Conservation (phyloP, 495 filamentous ascomycete genomes). For the Chaetomium fimeti region DNA sequence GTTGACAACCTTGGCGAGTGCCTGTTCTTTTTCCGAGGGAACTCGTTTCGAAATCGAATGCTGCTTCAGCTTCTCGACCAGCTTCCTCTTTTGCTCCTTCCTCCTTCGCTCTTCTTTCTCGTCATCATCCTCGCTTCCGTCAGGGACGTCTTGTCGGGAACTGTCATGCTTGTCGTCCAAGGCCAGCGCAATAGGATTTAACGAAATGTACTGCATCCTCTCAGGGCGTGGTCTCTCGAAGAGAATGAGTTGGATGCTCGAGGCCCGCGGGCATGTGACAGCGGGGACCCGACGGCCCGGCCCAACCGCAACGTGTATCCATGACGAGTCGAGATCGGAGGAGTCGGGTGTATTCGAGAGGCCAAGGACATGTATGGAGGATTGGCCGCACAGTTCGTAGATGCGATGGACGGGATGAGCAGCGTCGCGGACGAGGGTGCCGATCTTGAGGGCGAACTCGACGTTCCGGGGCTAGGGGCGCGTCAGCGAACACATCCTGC, state of each 20-base stretch:
- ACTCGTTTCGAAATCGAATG: slow-evolving; percentile 78
- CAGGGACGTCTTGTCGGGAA: slow-evolving; percentile 33
- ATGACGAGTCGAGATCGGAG: slow-evolving; percentile 60
- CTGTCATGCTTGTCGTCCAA: slow-evolving; percentile 68
- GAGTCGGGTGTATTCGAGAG: slow-evolving; percentile 61
- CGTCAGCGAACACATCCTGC: slow-evolving; percentile 14
- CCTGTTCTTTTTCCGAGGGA: slow-evolving; percentile 77
- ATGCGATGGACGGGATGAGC: slow-evolving; percentile 78
- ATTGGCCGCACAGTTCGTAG: slow-evolving; percentile 77
- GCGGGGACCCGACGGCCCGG: slow-evolving; percentile 59
- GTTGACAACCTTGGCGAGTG: slow-evolving; percentile 78
- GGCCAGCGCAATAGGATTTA: slow-evolving; percentile 83
- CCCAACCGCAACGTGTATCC: slow-evolving; percentile 66
- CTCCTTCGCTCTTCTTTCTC: slow-evolving; percentile 59
- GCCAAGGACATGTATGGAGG: slow-evolving; percentile 82
- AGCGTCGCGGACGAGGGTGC: slow-evolving; percentile 78
- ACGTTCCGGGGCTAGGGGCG: slow-evolving; percentile 60
- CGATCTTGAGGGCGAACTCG: slow-evolving; percentile 80
- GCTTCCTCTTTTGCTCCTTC: slow-evolving; percentile 51
- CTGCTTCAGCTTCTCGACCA: slow-evolving; percentile 86
- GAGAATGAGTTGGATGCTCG: slow-evolving; percentile 81
- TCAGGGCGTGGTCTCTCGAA: slow-evolving; percentile 83
- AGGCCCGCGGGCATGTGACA: slow-evolving; percentile 64
- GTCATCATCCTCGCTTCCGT: slow-evolving; percentile 59
- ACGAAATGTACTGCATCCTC: slow-evolving; percentile 94